phyloP scores from a whole-genome alignment of 2,329 filamentous ascomycete species.

The Neoarthrinium moseri region DNA sequence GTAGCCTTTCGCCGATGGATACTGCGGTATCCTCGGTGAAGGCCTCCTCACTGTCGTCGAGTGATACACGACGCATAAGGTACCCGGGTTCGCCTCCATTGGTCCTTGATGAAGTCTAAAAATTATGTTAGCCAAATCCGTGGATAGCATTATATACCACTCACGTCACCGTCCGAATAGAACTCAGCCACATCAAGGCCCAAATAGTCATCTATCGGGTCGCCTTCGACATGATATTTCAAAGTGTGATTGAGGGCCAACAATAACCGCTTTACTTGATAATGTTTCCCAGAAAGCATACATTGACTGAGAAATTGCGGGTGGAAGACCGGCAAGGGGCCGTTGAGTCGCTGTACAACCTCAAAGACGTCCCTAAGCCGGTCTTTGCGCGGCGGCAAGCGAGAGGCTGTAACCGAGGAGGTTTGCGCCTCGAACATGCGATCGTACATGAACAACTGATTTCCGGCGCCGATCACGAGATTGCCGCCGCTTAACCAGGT shows the following conservation, averaged over 20 bases:
- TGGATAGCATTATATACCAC: slow-evolving; percentile 13
- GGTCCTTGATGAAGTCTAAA: slow-evolving; percentile 9
- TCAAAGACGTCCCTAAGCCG: slow-evolving; percentile 72
- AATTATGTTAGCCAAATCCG: background rate
- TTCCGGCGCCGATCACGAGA: slow-evolving; percentile 84
- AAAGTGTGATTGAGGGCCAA: slow-evolving; percentile 71
- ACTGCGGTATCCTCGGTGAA: slow-evolving; percentile 72
- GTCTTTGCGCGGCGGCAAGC: slow-evolving; percentile 46
- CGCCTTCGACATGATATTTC: slow-evolving; percentile 81
- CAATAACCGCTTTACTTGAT: slow-evolving; percentile 70
- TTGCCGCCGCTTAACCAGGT: slow-evolving; percentile 86
- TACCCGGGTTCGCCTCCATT: slow-evolving; percentile 32
- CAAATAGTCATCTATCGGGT: slow-evolving; percentile 75
- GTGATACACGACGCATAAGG: slow-evolving; percentile 33
- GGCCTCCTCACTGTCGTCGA: slow-evolving; percentile 55
- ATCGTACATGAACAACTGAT: slow-evolving; percentile 85
- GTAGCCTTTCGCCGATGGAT: slow-evolving; percentile 74
- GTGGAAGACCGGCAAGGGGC: slow-evolving; percentile 85
- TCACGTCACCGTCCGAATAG: slow-evolving; percentile 39
- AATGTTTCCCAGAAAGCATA: slow-evolving; percentile 75
- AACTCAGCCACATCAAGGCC: slow-evolving; percentile 63
- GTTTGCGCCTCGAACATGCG: slow-evolving; percentile 67
- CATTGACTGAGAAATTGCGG: slow-evolving; percentile 88
- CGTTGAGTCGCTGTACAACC: slow-evolving; percentile 79
- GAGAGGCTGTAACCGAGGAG: slow-evolving; percentile 52